Conservation (phyloP, 2,329 filamentous ascomycete species). For the Exophiala mesophila region DNA sequence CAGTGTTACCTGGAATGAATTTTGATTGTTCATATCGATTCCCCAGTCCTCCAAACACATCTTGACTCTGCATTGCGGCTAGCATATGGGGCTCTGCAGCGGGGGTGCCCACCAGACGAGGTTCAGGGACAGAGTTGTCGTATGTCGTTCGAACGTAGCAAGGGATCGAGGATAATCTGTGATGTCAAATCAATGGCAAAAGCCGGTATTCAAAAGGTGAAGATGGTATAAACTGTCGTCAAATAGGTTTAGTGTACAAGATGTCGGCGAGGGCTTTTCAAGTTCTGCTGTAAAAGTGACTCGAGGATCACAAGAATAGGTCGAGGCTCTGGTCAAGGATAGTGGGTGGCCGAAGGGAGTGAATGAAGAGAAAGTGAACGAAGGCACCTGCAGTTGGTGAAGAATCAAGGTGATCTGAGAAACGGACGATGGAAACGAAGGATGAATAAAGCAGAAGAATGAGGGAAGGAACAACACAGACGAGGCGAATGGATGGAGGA, state of each 20-base stretch:
- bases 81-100: conserved; percentile 39
- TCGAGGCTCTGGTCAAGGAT: not conserved
- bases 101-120: conserved; percentile 15
- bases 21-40: conserved; percentile 46
- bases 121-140: conserved; percentile 21
- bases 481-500: conserved; percentile 7
- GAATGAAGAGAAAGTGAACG: conserved; percentile 24
- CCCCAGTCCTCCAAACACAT: conserved; percentile 44
- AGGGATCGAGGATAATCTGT: too few species aligned
- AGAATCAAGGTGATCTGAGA: conserved; percentile 21
- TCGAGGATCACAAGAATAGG: too few species aligned
- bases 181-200: too few species aligned
- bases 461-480: conserved; percentile 16
- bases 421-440: conserved; percentile 22
- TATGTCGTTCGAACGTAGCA: too few species aligned
- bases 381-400: conserved; percentile 21
- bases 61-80: conserved; percentile 75
- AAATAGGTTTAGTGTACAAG: too few species aligned
- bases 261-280: too few species aligned
- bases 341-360: conserved; percentile 12
- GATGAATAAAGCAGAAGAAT: conserved; percentile 15
- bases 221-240: too few species aligned
- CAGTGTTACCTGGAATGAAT: conserved; percentile 66
- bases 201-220: too few species aligned
- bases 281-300: too few species aligned